Evolutionary conservation across 2,329 filamentous ascomycete species (phyloP).

Genomic region (Aspergillus chevalieri): DNA sequence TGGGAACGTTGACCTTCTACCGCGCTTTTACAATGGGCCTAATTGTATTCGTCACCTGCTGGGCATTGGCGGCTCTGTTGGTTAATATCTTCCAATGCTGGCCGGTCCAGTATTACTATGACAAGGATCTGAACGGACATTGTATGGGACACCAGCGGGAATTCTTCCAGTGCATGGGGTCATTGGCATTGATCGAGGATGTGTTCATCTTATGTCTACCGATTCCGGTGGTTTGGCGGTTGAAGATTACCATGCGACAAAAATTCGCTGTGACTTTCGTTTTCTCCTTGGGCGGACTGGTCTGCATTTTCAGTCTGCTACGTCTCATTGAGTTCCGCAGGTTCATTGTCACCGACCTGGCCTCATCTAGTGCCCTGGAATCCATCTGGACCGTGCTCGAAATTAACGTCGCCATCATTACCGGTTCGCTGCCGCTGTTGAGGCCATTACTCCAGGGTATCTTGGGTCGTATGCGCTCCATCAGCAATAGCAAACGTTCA

Average conservation of each 20-base stretch:
- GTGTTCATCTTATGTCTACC: constrained; percentile 7
- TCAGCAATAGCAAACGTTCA: not conserved
- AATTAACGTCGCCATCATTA: constrained; percentile 8
- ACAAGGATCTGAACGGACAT: constrained; percentile 6
- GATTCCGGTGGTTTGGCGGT: constrained; percentile 5
- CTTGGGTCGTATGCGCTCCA: not conserved
- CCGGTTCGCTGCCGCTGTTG: constrained; percentile 5
- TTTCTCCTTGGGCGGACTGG: constrained; percentile 9
- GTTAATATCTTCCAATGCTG: constrained; percentile 10
- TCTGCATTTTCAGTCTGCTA: constrained; percentile 17
- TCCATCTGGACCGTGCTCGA: constrained; percentile 15
- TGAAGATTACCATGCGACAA: constrained; percentile 7
- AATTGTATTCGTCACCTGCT: constrained; percentile 8
- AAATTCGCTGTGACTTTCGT: constrained; percentile 8
- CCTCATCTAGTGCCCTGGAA: constrained; percentile 16
- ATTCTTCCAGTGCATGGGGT: constrained; percentile 9
- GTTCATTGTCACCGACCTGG: constrained; percentile 6
- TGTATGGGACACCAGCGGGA: constrained; percentile 6
- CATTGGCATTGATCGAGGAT: constrained; percentile 8
- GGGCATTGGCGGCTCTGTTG: constrained; percentile 6
- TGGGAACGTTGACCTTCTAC: constrained; percentile 4
- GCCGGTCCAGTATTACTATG: constrained; percentile 9
- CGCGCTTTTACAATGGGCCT: constrained; percentile 2
- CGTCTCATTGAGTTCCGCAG: constrained; percentile 10
- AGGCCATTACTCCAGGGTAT: constrained; percentile 4